Conservation (phyloP, 257 asterid species). For the Lantana camara region DNA sequence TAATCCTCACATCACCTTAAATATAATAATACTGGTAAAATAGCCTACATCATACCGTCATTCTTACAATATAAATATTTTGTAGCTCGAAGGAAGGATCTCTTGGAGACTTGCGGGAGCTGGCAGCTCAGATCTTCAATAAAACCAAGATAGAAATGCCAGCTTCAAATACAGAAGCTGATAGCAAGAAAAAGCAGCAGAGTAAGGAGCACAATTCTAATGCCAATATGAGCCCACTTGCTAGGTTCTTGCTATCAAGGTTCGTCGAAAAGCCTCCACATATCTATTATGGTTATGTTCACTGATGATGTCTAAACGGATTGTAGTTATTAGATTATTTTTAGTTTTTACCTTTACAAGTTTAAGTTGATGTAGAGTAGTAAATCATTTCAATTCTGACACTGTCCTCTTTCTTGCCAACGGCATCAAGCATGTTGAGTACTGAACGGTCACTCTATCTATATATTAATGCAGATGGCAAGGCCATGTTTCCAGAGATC, state of each 20-base stretch:
- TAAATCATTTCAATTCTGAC: no score
- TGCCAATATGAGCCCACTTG: conserved; percentile 75
- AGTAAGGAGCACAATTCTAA: conserved; percentile 56
- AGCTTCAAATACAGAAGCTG: conserved; percentile 41
- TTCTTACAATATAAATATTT: conserved; percentile 15
- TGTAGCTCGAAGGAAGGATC: conserved; percentile 67
- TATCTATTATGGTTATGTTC: no score
- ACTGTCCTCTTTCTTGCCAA: not conserved
- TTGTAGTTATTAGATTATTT: no score
- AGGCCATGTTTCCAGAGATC: conserved; percentile 61
- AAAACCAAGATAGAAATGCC: conserved; percentile 53
- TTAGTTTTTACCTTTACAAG: no score
- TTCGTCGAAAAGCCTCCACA: conserved; percentile 39
- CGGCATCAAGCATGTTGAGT: not conserved
- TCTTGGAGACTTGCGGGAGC: conserved; percentile 64
- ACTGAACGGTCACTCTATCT: conserved; percentile 12
- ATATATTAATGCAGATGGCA: conserved; percentile 58
- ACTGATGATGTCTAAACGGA: no score
- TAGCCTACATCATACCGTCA: not conserved
- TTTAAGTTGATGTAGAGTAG: no score
- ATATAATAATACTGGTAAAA: not conserved
- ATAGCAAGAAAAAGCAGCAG: conserved; percentile 62
- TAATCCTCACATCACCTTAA: conserved; percentile 2
- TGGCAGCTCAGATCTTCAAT: conserved; percentile 51
- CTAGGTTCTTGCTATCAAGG: conserved; percentile 84